Conservation (phyloP, 345 rosid species). For the Luvunga scandens region DNA sequence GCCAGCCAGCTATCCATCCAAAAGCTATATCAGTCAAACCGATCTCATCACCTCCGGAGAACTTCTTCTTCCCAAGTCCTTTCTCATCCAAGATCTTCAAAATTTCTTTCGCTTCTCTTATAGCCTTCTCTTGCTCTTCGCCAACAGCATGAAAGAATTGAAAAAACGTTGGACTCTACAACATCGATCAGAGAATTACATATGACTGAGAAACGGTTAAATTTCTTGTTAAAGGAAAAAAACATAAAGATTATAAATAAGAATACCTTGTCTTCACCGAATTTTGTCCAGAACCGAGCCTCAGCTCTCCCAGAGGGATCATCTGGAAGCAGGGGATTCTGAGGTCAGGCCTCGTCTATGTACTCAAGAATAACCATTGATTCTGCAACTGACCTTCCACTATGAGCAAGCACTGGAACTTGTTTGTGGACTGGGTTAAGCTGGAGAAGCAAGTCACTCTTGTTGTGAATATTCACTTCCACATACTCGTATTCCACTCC, state of each 20-base stretch:
- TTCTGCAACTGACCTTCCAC: conserved; percentile 29
- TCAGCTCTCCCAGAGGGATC: conserved; percentile 21
- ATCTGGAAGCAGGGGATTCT: conserved; percentile 24
- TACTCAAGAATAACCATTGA: conserved; percentile 31
- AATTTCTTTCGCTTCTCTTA: conserved; percentile 18
- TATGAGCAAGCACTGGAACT: conserved; percentile 39
- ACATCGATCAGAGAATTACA: background rate
- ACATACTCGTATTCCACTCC: conserved; percentile 27
- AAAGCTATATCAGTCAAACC: conserved; percentile 24
- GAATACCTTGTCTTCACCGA: conserved; percentile 29
- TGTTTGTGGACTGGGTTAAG: conserved; percentile 40
- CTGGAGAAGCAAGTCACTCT: conserved; percentile 33
- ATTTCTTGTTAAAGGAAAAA: background rate
- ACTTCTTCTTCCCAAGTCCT: conserved; percentile 25
- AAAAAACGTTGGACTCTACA: conserved; percentile 18
- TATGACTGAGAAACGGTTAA: background rate
- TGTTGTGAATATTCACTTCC: conserved; percentile 30
- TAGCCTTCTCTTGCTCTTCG: conserved; percentile 31
- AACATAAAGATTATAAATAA: background rate
- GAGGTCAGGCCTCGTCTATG: conserved; percentile 30
- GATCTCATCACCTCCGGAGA: conserved; percentile 27
- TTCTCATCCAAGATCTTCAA: conserved; percentile 18
- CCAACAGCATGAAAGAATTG: conserved; percentile 22
- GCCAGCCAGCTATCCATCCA: conserved; percentile 36
- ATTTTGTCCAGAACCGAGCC: conserved; percentile 35